phyloP scores from a whole-genome alignment of 495 filamentous ascomycete species.

The Penicillium pancosmium region DNA sequence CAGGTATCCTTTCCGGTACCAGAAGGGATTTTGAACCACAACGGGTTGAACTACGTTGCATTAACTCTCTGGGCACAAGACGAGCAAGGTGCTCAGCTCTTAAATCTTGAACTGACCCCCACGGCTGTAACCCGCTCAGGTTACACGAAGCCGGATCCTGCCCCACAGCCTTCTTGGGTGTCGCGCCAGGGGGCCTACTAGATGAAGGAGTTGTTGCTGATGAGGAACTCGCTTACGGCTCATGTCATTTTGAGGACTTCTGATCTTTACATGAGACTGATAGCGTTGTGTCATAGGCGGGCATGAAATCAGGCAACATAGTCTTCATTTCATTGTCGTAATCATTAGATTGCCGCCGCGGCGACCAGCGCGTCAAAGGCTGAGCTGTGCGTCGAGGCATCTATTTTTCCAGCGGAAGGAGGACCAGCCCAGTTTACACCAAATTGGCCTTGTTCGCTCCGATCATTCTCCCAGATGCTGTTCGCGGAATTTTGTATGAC shows the following conservation, averaged over 20 bases:
- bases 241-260: too few species aligned
- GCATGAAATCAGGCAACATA: too few species aligned
- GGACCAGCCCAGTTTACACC: slow-evolving; percentile 62
- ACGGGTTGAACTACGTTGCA: slow-evolving; percentile 57
- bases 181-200: slow-evolving; percentile 15
- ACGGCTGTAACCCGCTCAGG: slow-evolving; percentile 15
- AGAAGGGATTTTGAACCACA: slow-evolving; percentile 64
- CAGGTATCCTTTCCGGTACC: slow-evolving; percentile 65
- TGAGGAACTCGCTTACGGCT: too few species aligned
- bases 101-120: slow-evolving; percentile 10
- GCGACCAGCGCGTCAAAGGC: slow-evolving; percentile 72
- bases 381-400: slow-evolving; percentile 64
- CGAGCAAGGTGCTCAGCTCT: slow-evolving; percentile 1
- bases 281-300: too few species aligned
- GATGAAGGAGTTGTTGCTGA: neutral
- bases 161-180: slow-evolving; percentile 13
- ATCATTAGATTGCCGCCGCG: slow-evolving; percentile 46
- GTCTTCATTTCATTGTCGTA: neutral
- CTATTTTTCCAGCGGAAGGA: slow-evolving; percentile 45
- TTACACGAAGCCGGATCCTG: slow-evolving; percentile 12
- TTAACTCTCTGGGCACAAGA: slow-evolving; percentile 63
- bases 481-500: slow-evolving; percentile 65
- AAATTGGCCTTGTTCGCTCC: slow-evolving; percentile 50
- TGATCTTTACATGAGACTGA: too few species aligned
- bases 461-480: slow-evolving; percentile 67